These are phyloP conservation scores for Vicia sativa DNA, from an alignment of 306 rosid species.

Conservation along the genomic window DNA sequence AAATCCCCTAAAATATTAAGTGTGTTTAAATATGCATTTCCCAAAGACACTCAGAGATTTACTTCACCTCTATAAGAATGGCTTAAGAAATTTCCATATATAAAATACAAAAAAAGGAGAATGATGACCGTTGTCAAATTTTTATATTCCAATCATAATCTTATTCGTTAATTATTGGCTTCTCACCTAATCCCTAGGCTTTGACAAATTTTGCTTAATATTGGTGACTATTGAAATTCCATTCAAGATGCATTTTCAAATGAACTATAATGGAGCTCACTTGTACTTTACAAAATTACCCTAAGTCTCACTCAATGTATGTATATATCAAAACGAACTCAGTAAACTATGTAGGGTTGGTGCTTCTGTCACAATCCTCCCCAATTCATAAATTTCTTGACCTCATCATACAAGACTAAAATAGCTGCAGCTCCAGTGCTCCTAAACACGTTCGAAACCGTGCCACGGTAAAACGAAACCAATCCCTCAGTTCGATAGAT, in stretches of 20 bases:
- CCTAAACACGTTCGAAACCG: slow-evolving; percentile 81
- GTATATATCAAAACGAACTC: slow-evolving; percentile 35
- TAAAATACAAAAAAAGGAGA: neutral
- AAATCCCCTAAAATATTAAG: too few relatives aligned
- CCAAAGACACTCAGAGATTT: too few relatives aligned
- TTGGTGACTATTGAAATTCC: slow-evolving; percentile 10
- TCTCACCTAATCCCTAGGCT: neutral
- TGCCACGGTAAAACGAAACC: slow-evolving; percentile 85
- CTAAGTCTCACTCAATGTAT: slow-evolving; percentile 40
- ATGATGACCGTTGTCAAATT: neutral
- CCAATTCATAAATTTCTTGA: slow-evolving; percentile 82
- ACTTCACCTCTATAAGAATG: too few relatives aligned
- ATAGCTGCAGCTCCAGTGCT: slow-evolving; percentile 94
- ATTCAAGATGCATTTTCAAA: slow-evolving; percentile 32
- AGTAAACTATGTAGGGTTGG: slow-evolving; percentile 8
- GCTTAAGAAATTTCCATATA: too few relatives aligned
- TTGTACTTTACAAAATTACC: slow-evolving; percentile 39
- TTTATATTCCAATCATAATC: neutral
- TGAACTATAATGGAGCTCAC: slow-evolving; percentile 46
- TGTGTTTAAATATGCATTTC: too few relatives aligned
- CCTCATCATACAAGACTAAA: slow-evolving; percentile 89
- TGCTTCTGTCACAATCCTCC: slow-evolving; percentile 50
- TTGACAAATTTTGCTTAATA: neutral
- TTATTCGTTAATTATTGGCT: slow-evolving; percentile 2
- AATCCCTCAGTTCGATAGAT: slow-evolving; percentile 73